These are phyloP conservation scores for Ganoderma leucocontextum DNA, from an alignment of 1,284 basidiomycete species.

Conservation along the genomic window DNA sequence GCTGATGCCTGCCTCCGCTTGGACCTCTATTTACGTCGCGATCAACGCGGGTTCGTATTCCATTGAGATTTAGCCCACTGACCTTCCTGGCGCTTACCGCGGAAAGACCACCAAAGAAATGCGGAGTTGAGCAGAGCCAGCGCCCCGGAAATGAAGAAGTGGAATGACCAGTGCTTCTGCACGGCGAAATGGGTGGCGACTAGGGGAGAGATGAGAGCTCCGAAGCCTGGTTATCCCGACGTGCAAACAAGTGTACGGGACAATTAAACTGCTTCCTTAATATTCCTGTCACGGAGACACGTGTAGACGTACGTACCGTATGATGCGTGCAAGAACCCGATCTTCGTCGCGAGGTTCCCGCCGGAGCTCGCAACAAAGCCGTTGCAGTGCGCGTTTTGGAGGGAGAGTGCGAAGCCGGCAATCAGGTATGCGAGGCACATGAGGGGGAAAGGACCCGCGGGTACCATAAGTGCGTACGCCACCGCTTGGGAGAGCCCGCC, in stretches of 20 bases:
- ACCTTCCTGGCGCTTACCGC: constrained; percentile 61
- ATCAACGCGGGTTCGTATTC: neutral
- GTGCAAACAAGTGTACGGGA: neutral
- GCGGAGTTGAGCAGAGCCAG: constrained; percentile 56
- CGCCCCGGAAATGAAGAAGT: constrained; percentile 67
- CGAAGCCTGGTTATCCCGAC: constrained; percentile 50
- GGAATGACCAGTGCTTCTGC: constrained; percentile 62
- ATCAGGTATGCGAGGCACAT: constrained; percentile 66
- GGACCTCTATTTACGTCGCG: constrained; percentile 23
- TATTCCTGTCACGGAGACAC: neutral
- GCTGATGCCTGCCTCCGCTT: constrained; percentile 48
- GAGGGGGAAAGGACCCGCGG: constrained; percentile 71
- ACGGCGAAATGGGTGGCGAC: constrained; percentile 68
- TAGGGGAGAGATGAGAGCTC: constrained; percentile 66
- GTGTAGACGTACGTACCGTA: constrained; percentile 35
- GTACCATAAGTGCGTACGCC: constrained; percentile 63
- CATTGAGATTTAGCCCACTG: neutral
- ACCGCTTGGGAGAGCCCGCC: constrained; percentile 47
- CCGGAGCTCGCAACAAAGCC: constrained; percentile 58
- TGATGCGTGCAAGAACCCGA: constrained; percentile 67
- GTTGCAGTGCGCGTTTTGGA: constrained; percentile 63
- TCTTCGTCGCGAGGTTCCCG: constrained; percentile 55
- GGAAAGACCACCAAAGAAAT: constrained; percentile 59
- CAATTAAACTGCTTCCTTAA: constrained; percentile 3
- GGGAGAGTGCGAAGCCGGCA: constrained; percentile 69